Conservation (phyloP, 139 green algal species). For the Coelastrella sp. region DNA sequence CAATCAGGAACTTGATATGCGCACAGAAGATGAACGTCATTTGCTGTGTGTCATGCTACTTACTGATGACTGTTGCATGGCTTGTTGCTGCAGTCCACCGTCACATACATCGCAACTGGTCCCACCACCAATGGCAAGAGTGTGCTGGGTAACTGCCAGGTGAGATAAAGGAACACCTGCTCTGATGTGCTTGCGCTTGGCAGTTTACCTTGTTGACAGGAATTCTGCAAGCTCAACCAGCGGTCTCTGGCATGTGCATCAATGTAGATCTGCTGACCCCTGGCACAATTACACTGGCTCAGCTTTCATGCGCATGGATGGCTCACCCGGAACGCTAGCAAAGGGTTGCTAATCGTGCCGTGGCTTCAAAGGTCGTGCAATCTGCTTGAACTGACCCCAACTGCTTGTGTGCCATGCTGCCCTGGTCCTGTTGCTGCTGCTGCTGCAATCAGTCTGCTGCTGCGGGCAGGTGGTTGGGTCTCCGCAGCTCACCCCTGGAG, state of each 20-base stretch:
- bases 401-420: background rate
- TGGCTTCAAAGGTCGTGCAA: too few species aligned
- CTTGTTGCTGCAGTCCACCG: background rate
- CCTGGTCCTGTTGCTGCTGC: background rate
- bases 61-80: background rate
- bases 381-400: background rate
- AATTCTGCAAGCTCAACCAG: too few species aligned
- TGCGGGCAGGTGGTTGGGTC: background rate
- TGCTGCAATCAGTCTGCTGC: background rate
- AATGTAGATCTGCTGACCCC: too few species aligned
- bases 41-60: background rate
- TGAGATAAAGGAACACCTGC: background rate
- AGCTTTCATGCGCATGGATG: too few species aligned
- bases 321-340: too few species aligned
- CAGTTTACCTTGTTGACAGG: too few species aligned
- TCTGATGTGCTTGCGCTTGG: background rate
- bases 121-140: slow-evolving; percentile 1
- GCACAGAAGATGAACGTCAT: too few species aligned
- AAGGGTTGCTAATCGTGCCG: too few species aligned
- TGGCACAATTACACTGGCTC: too few species aligned
- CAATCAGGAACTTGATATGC: too few species aligned
- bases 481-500: background rate
- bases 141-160: background rate
- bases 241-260: too few species aligned
- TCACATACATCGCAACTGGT: background rate